Evolutionary conservation across 768 basidiomycete species (phyloP), one percentile per base, ranked within the genome.

Genomic region (Pleurotus citrinopileatus): DNA sequence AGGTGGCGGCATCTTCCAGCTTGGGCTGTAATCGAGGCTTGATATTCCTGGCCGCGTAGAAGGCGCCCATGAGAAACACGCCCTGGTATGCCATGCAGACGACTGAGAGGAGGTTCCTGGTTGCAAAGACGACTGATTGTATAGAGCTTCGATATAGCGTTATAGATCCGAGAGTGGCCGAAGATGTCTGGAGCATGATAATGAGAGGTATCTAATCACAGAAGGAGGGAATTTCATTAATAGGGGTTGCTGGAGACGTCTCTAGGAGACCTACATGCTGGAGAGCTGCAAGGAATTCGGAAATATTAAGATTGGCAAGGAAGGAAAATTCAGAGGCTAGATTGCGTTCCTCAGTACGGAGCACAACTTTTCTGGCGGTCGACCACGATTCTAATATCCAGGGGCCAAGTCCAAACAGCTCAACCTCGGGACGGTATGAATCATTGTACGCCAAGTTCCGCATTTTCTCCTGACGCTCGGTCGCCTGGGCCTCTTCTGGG

Each of bases 381-480:
- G 85, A 77, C 92, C 92, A 95, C 5, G 83, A 81, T 53, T 81
- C 76, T 55, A 94, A 70, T 52, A 94, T 86, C 93, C 92, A 95
- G 34, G 89, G 86, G 9, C 84, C 86, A 13, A 95, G 76, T 3
- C 89, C 89, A 66, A 93, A 95, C 3, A 94, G 74, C 28, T 86
- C 75, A 27, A 94, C 79, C 66, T 95, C 92, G 13, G 87, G 84
- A n/a, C 90, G 84, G 65, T 89, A 83, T 0, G 71, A 63, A 34
- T 91, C 91, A 62, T 82, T 87, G 66, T 88, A 83, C 0, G 84
- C 91, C 34, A 94, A 71, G 61, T 78, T 82, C 6, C 88, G 83
- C 77, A 92, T 81, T 38, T 78, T 80, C 62, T 92, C 89, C 62
- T 87, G 86, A 37, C 82, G 82, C 48, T 87, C 84, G 22, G 82